phyloP scores from a whole-genome alignment of 768 basidiomycete genomes.

The Suillus bovinus region DNA sequence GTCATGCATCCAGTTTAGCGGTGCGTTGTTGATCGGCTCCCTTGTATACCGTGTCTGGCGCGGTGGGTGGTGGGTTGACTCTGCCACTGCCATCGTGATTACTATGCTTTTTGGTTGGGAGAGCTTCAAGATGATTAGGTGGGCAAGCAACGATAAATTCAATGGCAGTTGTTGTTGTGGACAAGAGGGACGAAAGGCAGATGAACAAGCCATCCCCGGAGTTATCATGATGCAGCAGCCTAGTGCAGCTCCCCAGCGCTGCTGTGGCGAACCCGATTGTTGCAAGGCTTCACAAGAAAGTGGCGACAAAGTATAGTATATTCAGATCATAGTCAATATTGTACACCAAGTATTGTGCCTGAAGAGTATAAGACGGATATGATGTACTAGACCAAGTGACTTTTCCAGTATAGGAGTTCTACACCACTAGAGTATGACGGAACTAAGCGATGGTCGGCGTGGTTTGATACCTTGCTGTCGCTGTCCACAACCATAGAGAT shows the following conservation, averaged over 20 bases:
- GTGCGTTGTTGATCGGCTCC: slow-evolving; percentile 43
- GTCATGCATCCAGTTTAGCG: slow-evolving; percentile 44
- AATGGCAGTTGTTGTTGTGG: slow-evolving; percentile 39
- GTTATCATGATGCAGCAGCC: not conserved
- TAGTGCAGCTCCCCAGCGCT: not conserved
- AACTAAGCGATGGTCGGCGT: not conserved
- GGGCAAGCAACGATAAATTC: slow-evolving; percentile 37
- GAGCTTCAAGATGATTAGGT: slow-evolving; percentile 42
- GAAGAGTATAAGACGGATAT: not conserved
- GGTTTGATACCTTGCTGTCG: not conserved
- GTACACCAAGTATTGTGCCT: not conserved
- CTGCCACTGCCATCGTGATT: slow-evolving; percentile 42
- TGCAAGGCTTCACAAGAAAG: slow-evolving; percentile 3
- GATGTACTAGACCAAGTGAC: not conserved
- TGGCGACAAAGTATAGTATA: not conserved
- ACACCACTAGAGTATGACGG: slow-evolving; percentile 2
- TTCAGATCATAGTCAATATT: not conserved
- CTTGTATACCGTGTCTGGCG: slow-evolving; percentile 41
- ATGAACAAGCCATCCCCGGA: not conserved
- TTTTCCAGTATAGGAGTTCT: not conserved
- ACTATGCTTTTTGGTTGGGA: slow-evolving; percentile 46
- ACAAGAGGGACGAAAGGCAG: not conserved
- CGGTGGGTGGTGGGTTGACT: slow-evolving; percentile 52
- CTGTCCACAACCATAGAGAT: not conserved
- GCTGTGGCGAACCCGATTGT: not conserved